Conservation (phyloP, 768 basidiomycete genomes). For the Dendrothele bispora region DNA sequence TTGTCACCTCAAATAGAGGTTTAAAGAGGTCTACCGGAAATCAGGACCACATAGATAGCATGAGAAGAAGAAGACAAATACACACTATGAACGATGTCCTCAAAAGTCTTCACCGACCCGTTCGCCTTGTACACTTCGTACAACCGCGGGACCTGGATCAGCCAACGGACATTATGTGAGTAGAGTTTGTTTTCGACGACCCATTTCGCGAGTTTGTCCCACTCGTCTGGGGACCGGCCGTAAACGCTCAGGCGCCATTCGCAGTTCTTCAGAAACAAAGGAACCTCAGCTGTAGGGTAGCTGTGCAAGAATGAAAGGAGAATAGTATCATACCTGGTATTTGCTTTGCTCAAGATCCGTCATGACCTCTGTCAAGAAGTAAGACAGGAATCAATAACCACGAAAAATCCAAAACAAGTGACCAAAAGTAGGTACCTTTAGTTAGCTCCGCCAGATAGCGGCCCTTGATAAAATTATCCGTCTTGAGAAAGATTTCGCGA, state of each 20-base stretch:
- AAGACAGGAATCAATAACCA: background rate
- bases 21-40: constrained; percentile 74
- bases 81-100: constrained; percentile 88
- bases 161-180: constrained; percentile 98
- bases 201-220: constrained; percentile 99
- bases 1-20: constrained; percentile 95
- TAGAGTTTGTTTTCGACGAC: constrained; percentile 89
- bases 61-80: constrained; percentile 10
- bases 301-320: background rate
- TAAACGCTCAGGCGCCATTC: constrained; percentile 99
- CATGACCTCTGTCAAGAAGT: constrained; percentile 74
- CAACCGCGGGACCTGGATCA: constrained; percentile 91
- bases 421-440: constrained; percentile 51
- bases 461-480: constrained; percentile 92
- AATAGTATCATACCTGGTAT: constrained; percentile 69
- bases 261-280: constrained; percentile 69
- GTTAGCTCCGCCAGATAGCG: constrained; percentile 94
- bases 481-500: constrained; percentile 97
- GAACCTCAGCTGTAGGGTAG: background rate
- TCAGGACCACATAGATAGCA: background rate
- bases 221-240: constrained; percentile 78
- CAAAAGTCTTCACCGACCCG: constrained; percentile 81
- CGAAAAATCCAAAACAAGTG: background rate
- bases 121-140: constrained; percentile 95
- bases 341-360: constrained; percentile 98